Percentiles rank a stretch among this genome's conserved stretches.
Evolutionary conservation across 345 rosid species (phyloP).

Genomic region (Lagerstroemia speciosa): DNA sequence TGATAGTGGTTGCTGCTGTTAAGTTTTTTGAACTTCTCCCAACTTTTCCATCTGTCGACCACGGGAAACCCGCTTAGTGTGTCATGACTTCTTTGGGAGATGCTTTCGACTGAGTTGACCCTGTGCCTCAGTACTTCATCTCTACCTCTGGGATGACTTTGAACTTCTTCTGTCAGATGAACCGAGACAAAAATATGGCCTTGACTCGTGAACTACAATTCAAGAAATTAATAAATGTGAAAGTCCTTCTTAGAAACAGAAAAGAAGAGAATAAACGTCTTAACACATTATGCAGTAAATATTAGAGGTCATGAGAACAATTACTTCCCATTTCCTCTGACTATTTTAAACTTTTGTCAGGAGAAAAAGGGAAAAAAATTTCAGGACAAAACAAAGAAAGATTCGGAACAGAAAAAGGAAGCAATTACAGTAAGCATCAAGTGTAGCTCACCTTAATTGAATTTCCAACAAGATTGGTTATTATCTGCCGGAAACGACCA

Average conservation of each 20-base stretch:
- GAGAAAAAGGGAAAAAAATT: too few species aligned
- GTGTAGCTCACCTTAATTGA: conserved; percentile 65
- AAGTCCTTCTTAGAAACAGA: background rate
- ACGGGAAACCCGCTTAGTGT: conserved; percentile 76
- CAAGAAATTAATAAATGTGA: background rate
- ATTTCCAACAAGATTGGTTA: conserved; percentile 91
- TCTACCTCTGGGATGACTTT: conserved; percentile 19
- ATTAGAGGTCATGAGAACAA: too few species aligned
- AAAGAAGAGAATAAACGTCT: background rate
- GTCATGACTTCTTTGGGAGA: conserved; percentile 18
- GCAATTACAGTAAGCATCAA: background rate
- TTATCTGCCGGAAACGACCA: conserved; percentile 74
- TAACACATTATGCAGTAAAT: too few species aligned
- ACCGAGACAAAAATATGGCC: conserved; percentile 88
- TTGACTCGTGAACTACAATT: conserved; percentile 65
- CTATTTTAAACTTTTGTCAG: too few species aligned
- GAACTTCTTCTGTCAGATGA: conserved; percentile 65
- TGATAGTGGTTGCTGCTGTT: conserved; percentile 10
- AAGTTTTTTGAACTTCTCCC: conserved; percentile 50
- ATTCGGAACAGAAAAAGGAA: too few species aligned
- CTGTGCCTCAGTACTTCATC: conserved; percentile 54
- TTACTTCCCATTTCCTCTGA: too few species aligned
- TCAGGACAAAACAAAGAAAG: too few species aligned
- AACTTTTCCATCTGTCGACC: conserved; percentile 73
- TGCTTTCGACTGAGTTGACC: conserved; percentile 29